These are phyloP conservation scores for Wickerhamomyces tratensis DNA, from an alignment of 805 yeast species.

Conservation along the genomic window DNA sequence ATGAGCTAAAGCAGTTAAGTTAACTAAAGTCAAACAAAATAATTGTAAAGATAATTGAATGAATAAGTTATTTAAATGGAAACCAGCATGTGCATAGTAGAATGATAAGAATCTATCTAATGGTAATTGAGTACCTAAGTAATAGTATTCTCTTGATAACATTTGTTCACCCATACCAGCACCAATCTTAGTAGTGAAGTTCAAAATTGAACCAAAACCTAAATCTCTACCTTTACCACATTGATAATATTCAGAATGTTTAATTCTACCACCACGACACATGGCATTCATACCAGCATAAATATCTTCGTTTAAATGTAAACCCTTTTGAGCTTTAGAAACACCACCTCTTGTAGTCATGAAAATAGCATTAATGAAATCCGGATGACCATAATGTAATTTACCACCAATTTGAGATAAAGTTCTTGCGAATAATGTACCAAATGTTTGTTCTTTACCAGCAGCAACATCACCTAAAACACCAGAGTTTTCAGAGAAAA, in stretches of 20 bases:
- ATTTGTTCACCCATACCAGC: slow-evolving; percentile 93
- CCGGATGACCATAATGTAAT: slow-evolving; percentile 85
- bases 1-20: slow-evolving; percentile 64
- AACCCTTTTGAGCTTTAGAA: slow-evolving; percentile 79
- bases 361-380: slow-evolving; percentile 63
- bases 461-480: slow-evolving; percentile 85
- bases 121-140: slow-evolving; percentile 73
- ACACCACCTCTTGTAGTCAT: slow-evolving; percentile 88
- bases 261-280: slow-evolving; percentile 79
- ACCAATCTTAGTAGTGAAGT: slow-evolving; percentile 82
- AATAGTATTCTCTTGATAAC: slow-evolving; percentile 76
- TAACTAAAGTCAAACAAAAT: slow-evolving; percentile 61
- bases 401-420: slow-evolving; percentile 80
- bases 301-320: slow-evolving; percentile 81
- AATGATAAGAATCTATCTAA: slow-evolving; percentile 74
- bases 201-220: slow-evolving; percentile 79
- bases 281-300: slow-evolving; percentile 83
- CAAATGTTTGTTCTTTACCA: slow-evolving; percentile 84
- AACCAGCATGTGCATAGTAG: slow-evolving; percentile 83
- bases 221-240: slow-evolving; percentile 90
- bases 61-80: slow-evolving; percentile 73
- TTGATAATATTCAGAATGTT: slow-evolving; percentile 81
- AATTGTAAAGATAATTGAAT: slow-evolving; percentile 68
- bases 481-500: slow-evolving; percentile 81
- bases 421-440: slow-evolving; percentile 77